Percentiles rank a stretch among this genome's conserved stretches.
phyloP scores from a whole-genome alignment of 805 yeast species.

The Starmerella kuoi region DNA sequence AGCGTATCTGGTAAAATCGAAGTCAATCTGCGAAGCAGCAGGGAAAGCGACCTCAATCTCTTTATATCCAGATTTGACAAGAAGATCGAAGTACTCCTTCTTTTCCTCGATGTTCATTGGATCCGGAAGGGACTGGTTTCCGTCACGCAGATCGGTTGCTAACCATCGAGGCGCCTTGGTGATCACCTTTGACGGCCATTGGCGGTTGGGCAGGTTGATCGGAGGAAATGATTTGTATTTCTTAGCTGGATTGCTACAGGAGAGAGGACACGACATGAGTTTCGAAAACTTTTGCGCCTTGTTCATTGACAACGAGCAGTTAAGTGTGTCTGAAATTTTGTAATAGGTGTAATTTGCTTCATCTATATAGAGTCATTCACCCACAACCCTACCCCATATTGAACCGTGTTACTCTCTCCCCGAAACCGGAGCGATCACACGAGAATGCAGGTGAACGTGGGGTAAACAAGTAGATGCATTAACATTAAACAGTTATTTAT shows the following conservation, averaged over 20 bases:
- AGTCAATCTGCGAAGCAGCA: slow-evolving; percentile 66
- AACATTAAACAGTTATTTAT: background rate
- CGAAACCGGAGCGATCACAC: no score
- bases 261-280: slow-evolving; percentile 11
- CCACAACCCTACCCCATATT: no score
- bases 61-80: slow-evolving; percentile 63
- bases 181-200: slow-evolving; percentile 55
- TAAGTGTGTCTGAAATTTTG: background rate
- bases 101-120: slow-evolving; percentile 78
- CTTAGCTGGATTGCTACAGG: slow-evolving; percentile 8
- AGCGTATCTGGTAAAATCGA: slow-evolving; percentile 67
- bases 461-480: no score
- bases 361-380: no score
- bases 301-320: no score
- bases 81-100: slow-evolving; percentile 53
- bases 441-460: no score
- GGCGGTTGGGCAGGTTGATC: slow-evolving; percentile 45
- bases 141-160: slow-evolving; percentile 73
- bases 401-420: no score
- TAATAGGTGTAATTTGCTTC: no score
- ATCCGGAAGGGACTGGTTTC: slow-evolving; percentile 74
- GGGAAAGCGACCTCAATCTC: slow-evolving; percentile 80
- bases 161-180: slow-evolving; percentile 67
- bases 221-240: slow-evolving; percentile 51
- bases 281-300: background rate